phyloP scores from a whole-genome alignment of 345 rosid species.

The Eucalyptus sideroxylon region DNA sequence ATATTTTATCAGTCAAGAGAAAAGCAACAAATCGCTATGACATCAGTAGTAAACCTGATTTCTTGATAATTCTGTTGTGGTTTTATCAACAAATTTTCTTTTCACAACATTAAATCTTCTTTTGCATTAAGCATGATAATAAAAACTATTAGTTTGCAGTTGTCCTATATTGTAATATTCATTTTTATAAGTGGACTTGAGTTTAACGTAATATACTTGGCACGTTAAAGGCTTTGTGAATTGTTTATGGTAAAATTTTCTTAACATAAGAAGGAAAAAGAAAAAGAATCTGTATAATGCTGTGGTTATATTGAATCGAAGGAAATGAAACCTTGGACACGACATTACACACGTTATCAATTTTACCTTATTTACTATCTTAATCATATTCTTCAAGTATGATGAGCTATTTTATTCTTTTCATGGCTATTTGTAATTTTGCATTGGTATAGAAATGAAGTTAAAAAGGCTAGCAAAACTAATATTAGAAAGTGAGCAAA shows the following conservation, averaged over 20 bases:
- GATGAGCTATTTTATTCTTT: not conserved
- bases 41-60: not conserved
- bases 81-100: not conserved
- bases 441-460: not conserved
- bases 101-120: not conserved
- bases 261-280: not conserved
- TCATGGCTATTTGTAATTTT: not conserved
- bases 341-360: not conserved
- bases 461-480: not conserved
- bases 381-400: not conserved
- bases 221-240: not conserved
- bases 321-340: not conserved
- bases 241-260: not conserved
- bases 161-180: no score
- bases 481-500: not conserved
- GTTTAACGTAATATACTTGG: not conserved
- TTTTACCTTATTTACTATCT: not conserved
- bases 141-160: no score
- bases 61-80: not conserved
- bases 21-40: not conserved
- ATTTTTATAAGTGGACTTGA: not conserved
- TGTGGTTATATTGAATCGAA: not conserved
- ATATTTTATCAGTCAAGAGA: not conserved
- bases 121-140: no score
- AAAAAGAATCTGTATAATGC: not conserved